Percentiles rank a stretch among this genome's conserved stretches.
phyloP scores from a whole-genome alignment of 371 early-diverging fungal genomes.

The Apophysomyces elegans region DNA sequence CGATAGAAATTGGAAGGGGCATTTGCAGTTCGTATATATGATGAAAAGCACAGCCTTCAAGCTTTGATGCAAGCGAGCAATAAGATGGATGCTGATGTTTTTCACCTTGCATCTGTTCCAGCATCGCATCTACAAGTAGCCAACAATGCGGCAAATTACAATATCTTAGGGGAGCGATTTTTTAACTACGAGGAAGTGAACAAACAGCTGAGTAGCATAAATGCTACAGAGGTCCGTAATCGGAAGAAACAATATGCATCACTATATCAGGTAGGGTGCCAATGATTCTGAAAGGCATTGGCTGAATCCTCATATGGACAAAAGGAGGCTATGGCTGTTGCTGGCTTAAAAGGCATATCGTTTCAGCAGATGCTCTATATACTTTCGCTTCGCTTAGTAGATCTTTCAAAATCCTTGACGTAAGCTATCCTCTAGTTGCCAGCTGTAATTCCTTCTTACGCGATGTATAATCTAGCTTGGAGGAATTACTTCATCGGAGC shows the following conservation, averaged over 20 bases:
- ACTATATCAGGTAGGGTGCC: slow-evolving; percentile 44
- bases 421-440: slow-evolving; percentile 20
- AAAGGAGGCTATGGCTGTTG: slow-evolving; percentile 30
- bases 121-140: neutral
- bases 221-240: slow-evolving; percentile 30
- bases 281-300: neutral
- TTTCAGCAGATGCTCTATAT: slow-evolving; percentile 52
- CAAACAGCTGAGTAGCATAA: slow-evolving; percentile 39
- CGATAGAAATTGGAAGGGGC: slow-evolving; percentile 46
- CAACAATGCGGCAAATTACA: neutral
- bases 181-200: slow-evolving; percentile 38
- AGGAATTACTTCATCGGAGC: slow-evolving; percentile 31
- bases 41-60: slow-evolving; percentile 36
- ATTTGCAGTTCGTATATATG: slow-evolving; percentile 48
- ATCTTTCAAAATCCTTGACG: slow-evolving; percentile 53
- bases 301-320: neutral
- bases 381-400: slow-evolving; percentile 49
- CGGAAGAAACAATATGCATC: slow-evolving; percentile 40
- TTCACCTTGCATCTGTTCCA: slow-evolving; percentile 26
- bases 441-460: neutral
- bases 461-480: slow-evolving; percentile 23
- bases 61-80: slow-evolving; percentile 36
- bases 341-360: slow-evolving; percentile 40
- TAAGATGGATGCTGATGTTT: slow-evolving; percentile 25
- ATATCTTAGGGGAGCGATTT: slow-evolving; percentile 27